Base-by-base conservation (phyloP, 306 rosid species). In the Prunus padus region DNA sequence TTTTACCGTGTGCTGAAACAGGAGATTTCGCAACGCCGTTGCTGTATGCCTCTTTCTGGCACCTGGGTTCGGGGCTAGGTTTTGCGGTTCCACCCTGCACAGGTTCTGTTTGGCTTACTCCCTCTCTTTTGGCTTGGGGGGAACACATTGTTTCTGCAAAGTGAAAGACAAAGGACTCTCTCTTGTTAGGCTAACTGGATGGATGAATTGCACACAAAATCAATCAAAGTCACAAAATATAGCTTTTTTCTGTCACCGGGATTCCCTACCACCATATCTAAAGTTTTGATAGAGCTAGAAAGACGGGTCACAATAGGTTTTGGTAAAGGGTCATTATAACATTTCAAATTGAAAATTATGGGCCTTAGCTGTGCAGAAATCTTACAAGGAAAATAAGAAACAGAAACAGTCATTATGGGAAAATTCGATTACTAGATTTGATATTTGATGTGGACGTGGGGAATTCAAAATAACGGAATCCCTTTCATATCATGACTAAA, bases 81-180 rank as follows among this genome's bases (percentile, higher is more conserved):
- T 81, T 79, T 31, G 60, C 51, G 57, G 75, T 67, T 50, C 72
- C 76, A 51, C 30, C 74, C 56, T 79, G 76, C 45, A 49, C 82
- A n/a, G 74, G 69, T 78, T 66, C 87, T 50, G 20, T 77, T 69
- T 63, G 67, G 75, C 40, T 82, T 62, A 47, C 78, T 23, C 8
- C 56, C 52, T 77, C 86, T 59, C 73, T 76, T 82, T 78, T 83
- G 76, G 80, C 74, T 76, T 77, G 46, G 33, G 84, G 74, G 19
- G 76, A 81, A 68, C 78, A 69, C 83, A 72, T 77, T 73, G 89
- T 78, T 84, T 88, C 91, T 88, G 82, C 74, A 37, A 26, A 31
- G 81, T 71, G 65, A 69, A 65, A 74, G 55, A 83, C 25, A 51
- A 31, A 50, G 28, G 45, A 70, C 30, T 18, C 73, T 37, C 45